A percentile compares a stretch with the other conserved stretches of the same genome.
Conservation (phyloP, 2,329 filamentous ascomycete species). For the Ophiostoma montium region DNA sequence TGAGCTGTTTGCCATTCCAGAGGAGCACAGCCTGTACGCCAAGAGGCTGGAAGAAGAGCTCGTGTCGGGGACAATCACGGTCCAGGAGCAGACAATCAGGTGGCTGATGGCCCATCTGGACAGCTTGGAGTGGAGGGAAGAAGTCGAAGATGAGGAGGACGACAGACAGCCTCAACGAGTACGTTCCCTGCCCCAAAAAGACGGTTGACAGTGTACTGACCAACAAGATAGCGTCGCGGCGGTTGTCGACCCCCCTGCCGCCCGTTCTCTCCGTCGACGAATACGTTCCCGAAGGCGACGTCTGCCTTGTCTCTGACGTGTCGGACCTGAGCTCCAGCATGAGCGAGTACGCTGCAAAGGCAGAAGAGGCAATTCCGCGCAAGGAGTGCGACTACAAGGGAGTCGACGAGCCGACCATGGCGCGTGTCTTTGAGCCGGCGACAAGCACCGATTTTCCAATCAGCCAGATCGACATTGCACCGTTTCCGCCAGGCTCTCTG, state of each 20-base stretch:
- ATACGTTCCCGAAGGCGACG: conserved; percentile 6
- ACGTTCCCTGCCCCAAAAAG: too few relatives aligned
- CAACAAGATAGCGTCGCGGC: too few relatives aligned
- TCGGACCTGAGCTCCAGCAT: conserved; percentile 11
- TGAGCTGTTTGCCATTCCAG: background rate
- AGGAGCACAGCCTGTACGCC: background rate
- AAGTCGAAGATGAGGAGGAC: background rate
- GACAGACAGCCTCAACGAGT: too few relatives aligned
- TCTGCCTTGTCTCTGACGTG: conserved; percentile 6
- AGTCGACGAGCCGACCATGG: background rate
- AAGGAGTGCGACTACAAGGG: background rate
- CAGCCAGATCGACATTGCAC: too few relatives aligned
- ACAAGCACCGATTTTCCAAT: too few relatives aligned
- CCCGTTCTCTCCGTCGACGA: background rate
- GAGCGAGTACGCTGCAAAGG: conserved; percentile 6
- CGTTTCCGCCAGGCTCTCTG: too few relatives aligned
- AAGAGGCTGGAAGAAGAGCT: background rate
- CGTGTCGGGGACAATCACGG: conserved; percentile 1
- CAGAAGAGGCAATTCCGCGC: conserved; percentile 2
- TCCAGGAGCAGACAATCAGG: conserved; percentile 4
- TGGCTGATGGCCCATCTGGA: background rate
- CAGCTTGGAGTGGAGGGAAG: background rate
- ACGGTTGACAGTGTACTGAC: background rate
- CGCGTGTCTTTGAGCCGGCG: background rate
- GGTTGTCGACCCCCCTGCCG: conserved; percentile 7